Evolutionary conservation across 768 basidiomycete species (phyloP), one percentile per base, ranked within the genome.

Genomic region (Mycena pura): DNA sequence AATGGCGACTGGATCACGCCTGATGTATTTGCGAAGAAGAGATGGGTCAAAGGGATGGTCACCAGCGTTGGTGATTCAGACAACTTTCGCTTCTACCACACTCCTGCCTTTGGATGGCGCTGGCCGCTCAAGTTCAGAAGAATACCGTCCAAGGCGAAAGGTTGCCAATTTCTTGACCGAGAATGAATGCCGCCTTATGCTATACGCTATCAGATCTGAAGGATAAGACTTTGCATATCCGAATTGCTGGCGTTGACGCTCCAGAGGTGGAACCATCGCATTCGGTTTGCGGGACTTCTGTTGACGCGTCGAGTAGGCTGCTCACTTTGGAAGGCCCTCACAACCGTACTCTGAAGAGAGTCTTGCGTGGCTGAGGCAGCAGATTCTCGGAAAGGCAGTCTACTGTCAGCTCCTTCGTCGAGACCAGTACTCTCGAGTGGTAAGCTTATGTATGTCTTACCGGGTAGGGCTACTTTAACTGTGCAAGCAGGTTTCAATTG

Each of bases 221-320:
- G 70, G 85, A 89, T 62, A 78, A 93, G 66, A 97, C 96, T 2
- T 79, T 98, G 17, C 90, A 92, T 68, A 86, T 99, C 27, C 87
- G 96, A 14, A 85, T 99, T 27, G 92, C 92, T 14, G 96, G 93
- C 0, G 87, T 95, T 5, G 96, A 99, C 71, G 96, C 96, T 1
- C 96, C 96, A 0, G 96, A 99, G 81, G 93, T 45, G 22, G n/a
- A 46, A 19, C 34, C 19, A n/a, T 48, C 28, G 50, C 53, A 28
- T 27, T 13, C 15, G 49, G 32, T 22, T 7, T 60, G n/a, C 6
- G 29, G 22, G 56, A 49, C 32, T 14, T 38, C 21, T 51, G 17
- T 41, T 57, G 13, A 54, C 38, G 21, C 44, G 4, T 24, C 24
- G 7, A 8, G n/a, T 56, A 93, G 92, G 84, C 80, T n/a, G 79